Evolutionary conservation across 768 basidiomycete species (phyloP).

Genomic region (Rubroboletus pulcherrimus): DNA sequence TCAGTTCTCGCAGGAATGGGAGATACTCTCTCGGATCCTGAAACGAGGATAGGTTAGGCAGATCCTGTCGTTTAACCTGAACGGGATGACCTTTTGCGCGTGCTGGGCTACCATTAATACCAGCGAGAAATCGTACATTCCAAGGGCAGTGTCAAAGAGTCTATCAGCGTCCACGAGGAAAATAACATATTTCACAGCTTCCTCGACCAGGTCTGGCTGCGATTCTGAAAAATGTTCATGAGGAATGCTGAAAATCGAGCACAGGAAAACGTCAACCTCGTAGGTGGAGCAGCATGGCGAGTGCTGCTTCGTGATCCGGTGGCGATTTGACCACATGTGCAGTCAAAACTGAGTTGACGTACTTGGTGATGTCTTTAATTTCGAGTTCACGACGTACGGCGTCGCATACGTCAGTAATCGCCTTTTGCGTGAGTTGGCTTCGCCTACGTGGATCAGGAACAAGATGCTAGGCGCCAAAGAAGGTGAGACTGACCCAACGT

Average conservation of each 20-base stretch:
- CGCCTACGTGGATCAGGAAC: constrained; percentile 40
- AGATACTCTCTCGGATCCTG: constrained; percentile 98
- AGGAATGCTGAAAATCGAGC: not conserved
- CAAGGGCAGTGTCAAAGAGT: constrained; percentile 91
- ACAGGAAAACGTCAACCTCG: constrained; percentile 51
- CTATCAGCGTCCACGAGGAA: constrained; percentile 92
- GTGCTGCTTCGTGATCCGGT: constrained; percentile 83
- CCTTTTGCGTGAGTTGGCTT: constrained; percentile 53
- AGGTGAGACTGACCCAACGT: constrained; percentile 58
- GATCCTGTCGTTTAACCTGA: not conserved
- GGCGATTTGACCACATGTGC: constrained; percentile 91
- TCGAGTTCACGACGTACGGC: constrained; percentile 71
- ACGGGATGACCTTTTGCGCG: constrained; percentile 80
- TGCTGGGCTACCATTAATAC: constrained; percentile 96
- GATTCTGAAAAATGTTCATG: constrained; percentile 19
- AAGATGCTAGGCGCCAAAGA: not conserved
- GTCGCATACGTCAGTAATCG: constrained; percentile 71
- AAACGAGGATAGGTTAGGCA: constrained; percentile 5
- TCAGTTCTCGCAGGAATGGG: constrained; percentile 90
- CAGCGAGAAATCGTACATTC: constrained; percentile 98
- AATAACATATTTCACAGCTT: constrained; percentile 97
- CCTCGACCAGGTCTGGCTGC: constrained; percentile 79
- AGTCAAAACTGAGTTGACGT: constrained; percentile 88
- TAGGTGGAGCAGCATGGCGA: constrained; percentile 68
- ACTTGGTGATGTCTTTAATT: constrained; percentile 64